Evolutionary conservation across 768 basidiomycete genomes (phyloP), one percentile per base, ranked within the genome.

Genomic region (Lentinula lateritia): DNA sequence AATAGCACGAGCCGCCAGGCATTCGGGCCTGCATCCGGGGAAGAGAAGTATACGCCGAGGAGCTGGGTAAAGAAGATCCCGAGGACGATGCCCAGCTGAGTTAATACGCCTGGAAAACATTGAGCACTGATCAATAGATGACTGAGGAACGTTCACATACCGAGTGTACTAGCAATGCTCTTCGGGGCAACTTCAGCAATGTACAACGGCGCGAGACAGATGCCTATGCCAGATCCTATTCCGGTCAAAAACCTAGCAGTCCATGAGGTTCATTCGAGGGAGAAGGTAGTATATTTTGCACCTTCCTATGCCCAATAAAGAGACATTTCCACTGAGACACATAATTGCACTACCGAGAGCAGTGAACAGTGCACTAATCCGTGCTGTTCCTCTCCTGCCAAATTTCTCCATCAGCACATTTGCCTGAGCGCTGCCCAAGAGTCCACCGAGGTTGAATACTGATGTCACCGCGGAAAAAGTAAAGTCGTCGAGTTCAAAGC

Each of bases 61-160:
- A 79, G 73, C 69, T 98, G 95, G 0, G 94, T 90, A n/a, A 85
- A 70, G 80, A 96, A 87, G 64, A 97, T 89, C 34, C 92, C 92
- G 58, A 92, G 73, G 38, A 96, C 92, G 67, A 96, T 89, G 42
- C 83, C 85, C 32, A 95, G 75, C 66, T 94, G 93, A 0, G 89
- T 92, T 34, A 94, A 77, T 32, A 93, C 88, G 20, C 90, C 90
- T 91, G 62, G 18, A 23, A 50, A 58, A 45, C 43, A 16, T 10
- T 28, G 46, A 36, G 12, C 1, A 42, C n/a, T 36, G 20, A n/a
- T 38, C 28, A 34, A 32, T 12, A 52, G 15, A 32, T 38, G 28
- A 35, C 35, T 6, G 35, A 15, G 56, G 58, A 4, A 48, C 13
- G 12, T 13, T 36, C 5, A 70, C 81, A 28, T 63, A 86, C 92